Base-by-base conservation (phyloP, 768 basidiomycete species). In the Leccinum subtestaceum region DNA sequence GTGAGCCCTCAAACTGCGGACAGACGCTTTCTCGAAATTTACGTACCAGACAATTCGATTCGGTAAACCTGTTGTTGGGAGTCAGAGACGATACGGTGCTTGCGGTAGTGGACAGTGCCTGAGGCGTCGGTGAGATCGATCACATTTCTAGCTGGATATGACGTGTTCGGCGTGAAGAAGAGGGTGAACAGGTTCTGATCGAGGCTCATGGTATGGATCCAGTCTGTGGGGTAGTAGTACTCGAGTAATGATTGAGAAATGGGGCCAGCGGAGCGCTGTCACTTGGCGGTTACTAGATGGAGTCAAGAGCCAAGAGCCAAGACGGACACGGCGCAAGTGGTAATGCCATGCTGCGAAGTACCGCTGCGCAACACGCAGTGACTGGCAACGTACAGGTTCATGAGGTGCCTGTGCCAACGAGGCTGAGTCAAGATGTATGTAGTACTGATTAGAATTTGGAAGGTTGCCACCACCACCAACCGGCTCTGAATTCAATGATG, bases 171-270 rank as follows among this genome's bases (percentile, higher is more conserved):
- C 0, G 81, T 80, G 57, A 92, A 74, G 62, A 81, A 73, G 56
- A 94, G 84, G 3, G 92, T 93, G 76, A 93, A 94, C 11, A 94
- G 77, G 70, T 93, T 93, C 72, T 91, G 82, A 72, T 93, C 91
- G 56, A 94, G 77, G 68, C 89, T 90, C 91, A 93, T 93, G 27
- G 9, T 5, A 23, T 11, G 17, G 38, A 40, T 36, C 36, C 2
- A 36, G 27, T 29, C 8, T 29, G 27, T 0, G 27, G 12, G 12
- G 34, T 5, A 12, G 34, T 5, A 12, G 15, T 38, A 38, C 1
- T 17, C 7, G 0, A 31, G 29, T 31, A 8, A 9, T 40, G 38
- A 10, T 19, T 19, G n/a, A 9, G 43, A 5, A 19, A 45, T 19
- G 40, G 19, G n/a, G 40, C n/a, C 17, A 40, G 40, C 38, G 3